Conservation (phyloP, 441 rosid species). For the Pelargonium australe region DNA sequence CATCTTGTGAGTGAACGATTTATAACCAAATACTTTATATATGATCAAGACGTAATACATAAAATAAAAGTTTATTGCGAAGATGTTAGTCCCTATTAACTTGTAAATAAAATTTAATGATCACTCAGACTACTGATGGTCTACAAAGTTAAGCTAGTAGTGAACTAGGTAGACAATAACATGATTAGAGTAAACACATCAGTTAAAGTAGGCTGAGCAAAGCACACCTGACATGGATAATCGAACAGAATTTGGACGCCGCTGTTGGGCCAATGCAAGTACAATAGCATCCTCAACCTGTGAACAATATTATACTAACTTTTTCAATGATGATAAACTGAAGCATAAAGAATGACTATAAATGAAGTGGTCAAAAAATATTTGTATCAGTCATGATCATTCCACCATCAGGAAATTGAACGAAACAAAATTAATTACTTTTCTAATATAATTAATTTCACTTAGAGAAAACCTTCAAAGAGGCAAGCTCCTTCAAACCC, state of each 20-base stretch:
- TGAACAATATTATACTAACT: conserved; percentile 20
- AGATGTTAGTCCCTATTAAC: too few relatives aligned
- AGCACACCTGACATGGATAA: conserved; percentile 58
- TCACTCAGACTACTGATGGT: not conserved
- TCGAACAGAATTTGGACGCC: conserved; percentile 68
- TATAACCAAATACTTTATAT: too few relatives aligned
- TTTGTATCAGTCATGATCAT: not conserved
- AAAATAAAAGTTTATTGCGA: not conserved
- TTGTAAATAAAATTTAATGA: not conserved
- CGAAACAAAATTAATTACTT: not conserved
- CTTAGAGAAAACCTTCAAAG: conserved; percentile 55
- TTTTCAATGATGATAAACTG: not conserved
- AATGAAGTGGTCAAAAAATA: not conserved
- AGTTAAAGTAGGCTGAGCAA: conserved; percentile 8
- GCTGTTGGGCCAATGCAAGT: conserved; percentile 65
- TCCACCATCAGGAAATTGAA: not conserved
- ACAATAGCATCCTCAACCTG: conserved; percentile 91
- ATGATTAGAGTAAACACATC: not conserved
- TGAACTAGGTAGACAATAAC: not conserved
- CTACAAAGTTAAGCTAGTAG: not conserved
- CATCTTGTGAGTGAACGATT: too few relatives aligned
- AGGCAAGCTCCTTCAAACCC: conserved; percentile 90
- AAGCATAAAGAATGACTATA: not conserved
- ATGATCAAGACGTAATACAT: not conserved
- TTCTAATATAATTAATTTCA: not conserved